Base-by-base conservation (phyloP, 495 filamentous ascomycete species). In the Hypoxylon perforatum region DNA sequence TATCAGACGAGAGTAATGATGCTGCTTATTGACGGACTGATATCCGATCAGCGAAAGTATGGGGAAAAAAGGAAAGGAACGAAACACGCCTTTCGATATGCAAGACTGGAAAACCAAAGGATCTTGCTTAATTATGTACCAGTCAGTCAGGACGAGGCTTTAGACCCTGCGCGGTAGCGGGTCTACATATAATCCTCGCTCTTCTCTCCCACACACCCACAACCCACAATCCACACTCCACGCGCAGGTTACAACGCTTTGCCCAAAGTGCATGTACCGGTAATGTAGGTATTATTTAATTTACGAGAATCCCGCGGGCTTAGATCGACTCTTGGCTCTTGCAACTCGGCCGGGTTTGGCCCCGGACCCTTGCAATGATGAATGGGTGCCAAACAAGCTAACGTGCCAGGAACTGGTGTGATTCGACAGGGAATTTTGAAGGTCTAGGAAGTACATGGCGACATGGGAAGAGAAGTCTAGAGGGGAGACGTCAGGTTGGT, bases 91-190 rank as follows among this genome's bases (percentile, higher is more conserved):
- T 57, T n/a, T 63, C 50, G 59, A 64, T 63, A 65, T 41, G 59
- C 50, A 46, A 63, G 61, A 53, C 52, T 45, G 30, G 57, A 67
- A 67, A 61, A 65, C 54, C 61, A 58, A 63, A 63, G 51, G 72
- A 69, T 61, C 41, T 59, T 66, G 69, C 63, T 69, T 70, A 69
- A 73, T 72, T 67, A 69, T 73, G 66, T 67, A 75, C 70, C 70
- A 75, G 69, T 71, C 67, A 70, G 72, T 71, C 63, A 63, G 58
- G 64, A 66, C 68, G 72, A 75, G 72, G 72, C 72, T 74, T 70
- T 61, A 66, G 53, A 47, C 60, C 69, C 72, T 74, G 72, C 72
- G 72, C 66, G 61, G 67, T 61, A 60, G 72, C 68, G 72, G 72
- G 64, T 69, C 70, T 60, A 22, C 19, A n/a, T n/a, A 9, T 9